phyloP scores from a whole-genome alignment of 768 basidiomycete species.

The Suillus ampliporus region DNA sequence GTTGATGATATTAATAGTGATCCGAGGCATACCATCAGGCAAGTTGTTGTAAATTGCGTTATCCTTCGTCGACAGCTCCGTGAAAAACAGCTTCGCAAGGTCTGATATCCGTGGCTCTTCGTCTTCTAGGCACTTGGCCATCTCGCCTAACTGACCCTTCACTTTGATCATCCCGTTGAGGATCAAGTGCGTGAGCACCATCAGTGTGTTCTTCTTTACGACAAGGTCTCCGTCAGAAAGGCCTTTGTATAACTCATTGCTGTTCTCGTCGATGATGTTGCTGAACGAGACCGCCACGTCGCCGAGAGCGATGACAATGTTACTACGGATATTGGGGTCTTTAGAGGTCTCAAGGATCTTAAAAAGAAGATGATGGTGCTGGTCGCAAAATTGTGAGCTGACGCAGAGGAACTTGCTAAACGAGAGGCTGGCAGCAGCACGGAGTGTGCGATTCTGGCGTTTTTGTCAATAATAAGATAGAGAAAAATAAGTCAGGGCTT shows the following conservation, averaged over 20 bases:
- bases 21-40: conserved; percentile 74
- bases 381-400: conserved; percentile 92
- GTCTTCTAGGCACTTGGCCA: conserved; percentile 99
- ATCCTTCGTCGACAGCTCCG: conserved; percentile 93
- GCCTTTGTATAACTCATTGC: conserved; percentile 92
- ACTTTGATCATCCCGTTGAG: conserved; percentile 99
- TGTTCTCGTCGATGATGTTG: conserved; percentile 96
- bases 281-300: conserved; percentile 99
- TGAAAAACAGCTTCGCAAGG: conserved; percentile 98
- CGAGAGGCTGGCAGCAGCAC: conserved; percentile 85
- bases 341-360: conserved; percentile 91
- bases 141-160: conserved; percentile 98
- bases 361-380: conserved; percentile 87
- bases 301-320: conserved; percentile 96
- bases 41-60: conserved; percentile 99
- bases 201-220: conserved; percentile 99
- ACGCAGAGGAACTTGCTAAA: conserved; percentile 98
- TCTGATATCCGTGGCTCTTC: conserved; percentile 86
- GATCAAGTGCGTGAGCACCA: conserved; percentile 97
- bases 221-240: conserved; percentile 84
- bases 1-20: neutral
- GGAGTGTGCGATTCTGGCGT: conserved; percentile 79
- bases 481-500: conserved; percentile 16
- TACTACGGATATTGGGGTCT: conserved; percentile 90
- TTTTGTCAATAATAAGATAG: conserved; percentile 14